Base-by-base conservation (phyloP, 2,329 filamentous ascomycete genomes). In the Xylaria polymorpha region DNA sequence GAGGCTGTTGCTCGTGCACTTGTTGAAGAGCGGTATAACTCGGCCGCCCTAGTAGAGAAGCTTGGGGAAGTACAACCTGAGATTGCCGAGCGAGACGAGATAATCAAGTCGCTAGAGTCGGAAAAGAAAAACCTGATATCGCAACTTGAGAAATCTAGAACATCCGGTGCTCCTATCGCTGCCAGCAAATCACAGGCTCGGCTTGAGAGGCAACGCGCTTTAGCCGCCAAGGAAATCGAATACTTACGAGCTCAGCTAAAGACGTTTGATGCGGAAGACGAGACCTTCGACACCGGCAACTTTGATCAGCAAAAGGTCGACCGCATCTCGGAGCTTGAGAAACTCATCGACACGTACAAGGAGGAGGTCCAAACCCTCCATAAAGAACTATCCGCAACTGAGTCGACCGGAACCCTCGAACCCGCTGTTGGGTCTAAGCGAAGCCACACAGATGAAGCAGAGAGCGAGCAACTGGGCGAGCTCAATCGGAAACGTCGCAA, bases 231-330 rank as follows among this genome's bases (percentile, higher is more conserved):
- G 77, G 97, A 99, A 79, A 93, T 96, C 0, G 94, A 98, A 74
- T 97, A 97, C 78, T 86, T 99, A 7, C 92, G 96, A 25, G 95
- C 94, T 0, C 96, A 99, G 80, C 86, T 98, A 64, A 94, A 94
- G 81, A 91, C 92, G 0, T 92, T 97, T 69, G 93, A 98, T 76
- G 88, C 89, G 0, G 96, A 99, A 80, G 94, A 98, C 75, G 88
- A 90, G 62, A 94, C 94, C 0, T 92, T 98, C 82, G 90, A 95
- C 64, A 89, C 93, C 0, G 92, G 94, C 41, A 90, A 88, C 51
- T 91, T 92, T 63, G 93, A 99, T 75, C 88, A 92, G 73, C 86
- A 89, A 22, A 95, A 94, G 71, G 83, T 86, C 0, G 86, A 91
- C 70, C 91, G 94, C 25, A 91, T 97, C 20, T 87, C 91, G 60